These are phyloP conservation scores for Cadophora sp. DNA, from an alignment of 2,329 filamentous ascomycete species.

Conservation along the genomic window DNA sequence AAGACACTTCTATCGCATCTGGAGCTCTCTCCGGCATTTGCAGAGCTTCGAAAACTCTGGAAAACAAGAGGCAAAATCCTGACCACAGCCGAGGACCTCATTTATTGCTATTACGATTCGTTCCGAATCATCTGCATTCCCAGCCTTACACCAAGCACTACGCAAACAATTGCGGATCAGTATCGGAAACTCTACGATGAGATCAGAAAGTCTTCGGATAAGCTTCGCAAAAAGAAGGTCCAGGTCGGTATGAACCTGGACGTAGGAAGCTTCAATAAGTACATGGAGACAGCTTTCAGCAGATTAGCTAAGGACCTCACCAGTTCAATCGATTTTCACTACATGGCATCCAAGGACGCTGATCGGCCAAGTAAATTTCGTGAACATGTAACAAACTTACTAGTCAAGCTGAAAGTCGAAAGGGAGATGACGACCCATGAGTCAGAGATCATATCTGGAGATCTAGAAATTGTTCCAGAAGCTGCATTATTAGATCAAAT, in stretches of 20 bases:
- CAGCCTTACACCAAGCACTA: background rate
- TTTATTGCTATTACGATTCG: conserved; percentile 14
- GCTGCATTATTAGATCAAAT: background rate
- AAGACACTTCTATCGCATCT: conserved; percentile 15
- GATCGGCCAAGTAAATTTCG: background rate
- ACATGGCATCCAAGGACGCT: background rate
- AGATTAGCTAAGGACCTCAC: background rate
- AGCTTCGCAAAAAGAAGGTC: background rate
- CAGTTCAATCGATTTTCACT: background rate
- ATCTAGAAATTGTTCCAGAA: background rate
- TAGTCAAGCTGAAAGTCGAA: background rate
- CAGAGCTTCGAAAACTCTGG: conserved; percentile 13
- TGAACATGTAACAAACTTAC: background rate
- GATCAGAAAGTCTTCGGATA: background rate
- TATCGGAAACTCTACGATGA: background rate
- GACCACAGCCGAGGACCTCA: conserved; percentile 10
- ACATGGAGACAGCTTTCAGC: background rate
- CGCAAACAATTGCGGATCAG: background rate
- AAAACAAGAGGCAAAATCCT: conserved; percentile 12
- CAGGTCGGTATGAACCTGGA: background rate
- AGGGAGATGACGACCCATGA: background rate
- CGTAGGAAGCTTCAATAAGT: background rate
- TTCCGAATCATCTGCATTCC: conserved; percentile 16
- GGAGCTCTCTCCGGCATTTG: background rate
- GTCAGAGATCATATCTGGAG: background rate